A percentile compares a stretch with the other conserved stretches of the same genome.
Evolutionary conservation across 257 asterid genomes (phyloP).

Genomic region (Jaltomata sinuosa): DNA sequence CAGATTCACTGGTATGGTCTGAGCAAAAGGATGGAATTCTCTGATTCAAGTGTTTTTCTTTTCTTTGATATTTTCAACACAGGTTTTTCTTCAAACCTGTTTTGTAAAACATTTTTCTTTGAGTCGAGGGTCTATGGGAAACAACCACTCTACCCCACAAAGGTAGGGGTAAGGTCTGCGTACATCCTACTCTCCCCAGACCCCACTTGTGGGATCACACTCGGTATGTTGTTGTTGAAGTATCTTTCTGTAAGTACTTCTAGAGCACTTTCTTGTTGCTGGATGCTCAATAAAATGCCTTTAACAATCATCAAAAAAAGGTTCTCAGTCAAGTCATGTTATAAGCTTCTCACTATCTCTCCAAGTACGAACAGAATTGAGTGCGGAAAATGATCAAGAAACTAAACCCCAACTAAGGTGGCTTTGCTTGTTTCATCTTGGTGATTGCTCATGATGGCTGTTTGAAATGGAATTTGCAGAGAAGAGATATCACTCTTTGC

Average conservation of each 20-base stretch:
- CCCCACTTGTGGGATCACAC: no score
- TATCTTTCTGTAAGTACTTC: neutral
- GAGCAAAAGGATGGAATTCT: neutral
- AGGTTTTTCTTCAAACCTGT: neutral
- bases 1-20: neutral
- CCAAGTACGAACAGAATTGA: neutral
- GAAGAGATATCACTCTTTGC: neutral
- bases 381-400: neutral
- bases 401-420: neutral
- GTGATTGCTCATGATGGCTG: neutral
- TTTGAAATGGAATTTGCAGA: neutral
- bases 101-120: neutral
- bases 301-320: neutral
- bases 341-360: neutral
- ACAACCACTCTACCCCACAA: neutral
- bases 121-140: neutral
- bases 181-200: neutral
- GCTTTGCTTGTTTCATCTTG: neutral
- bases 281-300: neutral
- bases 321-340: neutral
- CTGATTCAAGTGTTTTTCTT: neutral
- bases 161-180: neutral
- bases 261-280: neutral
- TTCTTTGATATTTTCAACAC: neutral
- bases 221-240: neutral